Conservation (phyloP, 306 rosid genomes). For the Prunus armeniaca region DNA sequence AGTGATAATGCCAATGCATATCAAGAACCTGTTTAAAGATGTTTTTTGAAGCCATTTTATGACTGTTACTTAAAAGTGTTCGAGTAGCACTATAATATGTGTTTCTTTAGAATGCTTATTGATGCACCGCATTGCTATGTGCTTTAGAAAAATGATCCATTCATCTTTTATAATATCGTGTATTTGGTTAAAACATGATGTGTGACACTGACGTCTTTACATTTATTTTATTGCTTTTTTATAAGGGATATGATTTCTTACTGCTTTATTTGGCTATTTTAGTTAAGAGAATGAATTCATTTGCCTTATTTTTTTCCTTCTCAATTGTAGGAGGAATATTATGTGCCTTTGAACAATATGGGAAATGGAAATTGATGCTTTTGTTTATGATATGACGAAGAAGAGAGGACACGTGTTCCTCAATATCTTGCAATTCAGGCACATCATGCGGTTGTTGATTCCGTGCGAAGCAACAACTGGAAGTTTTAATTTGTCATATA, state of each 20-base stretch:
- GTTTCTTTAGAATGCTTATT: background rate
- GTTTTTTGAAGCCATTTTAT: background rate
- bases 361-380: slow-evolving; percentile 13
- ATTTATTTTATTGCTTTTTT: background rate
- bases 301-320: background rate
- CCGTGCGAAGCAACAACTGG: slow-evolving; percentile 38
- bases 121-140: background rate
- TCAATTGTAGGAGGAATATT: slow-evolving; percentile 21
- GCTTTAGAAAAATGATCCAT: background rate
- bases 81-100: background rate
- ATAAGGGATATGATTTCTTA: background rate
- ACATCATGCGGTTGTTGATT: slow-evolving; percentile 40
- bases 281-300: background rate
- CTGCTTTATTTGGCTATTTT: background rate
- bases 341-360: slow-evolving; percentile 22
- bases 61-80: background rate
- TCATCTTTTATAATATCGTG: background rate
- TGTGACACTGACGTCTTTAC: background rate
- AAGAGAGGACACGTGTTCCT: slow-evolving; percentile 11
- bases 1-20: background rate
- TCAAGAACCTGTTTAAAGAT: background rate
- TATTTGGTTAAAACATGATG: background rate
- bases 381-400: slow-evolving; percentile 5
- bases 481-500: slow-evolving; percentile 18
- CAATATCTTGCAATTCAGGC: slow-evolving; percentile 31